Conservation (phyloP, 2,329 filamentous ascomycete genomes). For the Aurifilum marmelostoma region DNA sequence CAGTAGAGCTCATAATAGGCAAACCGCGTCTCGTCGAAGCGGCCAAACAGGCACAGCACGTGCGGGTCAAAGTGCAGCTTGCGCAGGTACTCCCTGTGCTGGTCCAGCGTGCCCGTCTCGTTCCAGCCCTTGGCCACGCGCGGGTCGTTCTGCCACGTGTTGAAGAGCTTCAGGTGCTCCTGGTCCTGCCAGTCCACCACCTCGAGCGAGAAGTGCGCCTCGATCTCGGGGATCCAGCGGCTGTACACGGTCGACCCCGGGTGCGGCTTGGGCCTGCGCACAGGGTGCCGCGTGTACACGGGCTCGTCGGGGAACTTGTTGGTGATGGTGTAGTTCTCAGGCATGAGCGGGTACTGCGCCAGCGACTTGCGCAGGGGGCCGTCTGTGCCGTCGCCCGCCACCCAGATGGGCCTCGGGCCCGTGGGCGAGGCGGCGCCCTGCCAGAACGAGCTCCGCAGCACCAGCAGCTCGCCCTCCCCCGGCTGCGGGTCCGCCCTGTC, state of each 20-base stretch:
- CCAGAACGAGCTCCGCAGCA: conserved; percentile 48
- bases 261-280: conserved; percentile 68
- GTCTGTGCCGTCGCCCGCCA: conserved; percentile 38
- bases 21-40: conserved; percentile 69
- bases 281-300: conserved; percentile 56
- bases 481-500: conserved; percentile 26
- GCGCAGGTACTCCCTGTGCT: conserved; percentile 71
- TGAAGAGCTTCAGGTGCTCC: conserved; percentile 69
- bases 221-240: conserved; percentile 72
- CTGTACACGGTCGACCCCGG: conserved; percentile 72
- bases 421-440: conserved; percentile 35
- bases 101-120: conserved; percentile 71
- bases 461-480: conserved; percentile 44
- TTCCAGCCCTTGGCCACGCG: conserved; percentile 78
- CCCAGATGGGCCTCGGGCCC: conserved; percentile 45
- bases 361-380: conserved; percentile 37
- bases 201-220: conserved; percentile 74
- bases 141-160: conserved; percentile 78
- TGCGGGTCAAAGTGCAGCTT: conserved; percentile 71
- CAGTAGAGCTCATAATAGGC: conserved; percentile 79
- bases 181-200: conserved; percentile 66
- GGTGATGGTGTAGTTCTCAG: conserved; percentile 48
- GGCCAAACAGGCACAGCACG: conserved; percentile 67
- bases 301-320: conserved; percentile 50
- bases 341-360: conserved; percentile 44